Evolutionary conservation across 768 basidiomycete genomes (phyloP).

Genomic region (Trametes meyenii): DNA sequence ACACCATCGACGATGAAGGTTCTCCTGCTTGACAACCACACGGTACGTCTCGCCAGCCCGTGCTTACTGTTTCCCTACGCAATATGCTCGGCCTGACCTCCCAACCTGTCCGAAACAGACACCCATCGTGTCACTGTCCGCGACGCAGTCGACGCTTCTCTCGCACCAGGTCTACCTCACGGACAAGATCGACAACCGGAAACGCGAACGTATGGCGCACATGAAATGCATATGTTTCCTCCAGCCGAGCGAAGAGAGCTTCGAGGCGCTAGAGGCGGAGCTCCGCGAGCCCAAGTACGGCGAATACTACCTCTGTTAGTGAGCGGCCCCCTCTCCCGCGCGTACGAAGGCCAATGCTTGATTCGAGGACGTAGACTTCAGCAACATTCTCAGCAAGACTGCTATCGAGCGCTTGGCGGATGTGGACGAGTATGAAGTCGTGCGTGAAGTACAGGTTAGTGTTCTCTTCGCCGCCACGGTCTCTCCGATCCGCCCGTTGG

Average conservation of each 20-base stretch:
- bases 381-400: conserved; percentile 87
- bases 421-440: conserved; percentile 95
- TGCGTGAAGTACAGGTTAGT: conserved; percentile 92
- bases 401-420: conserved; percentile 92
- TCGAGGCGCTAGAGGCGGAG: conserved; percentile 83
- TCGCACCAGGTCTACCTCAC: conserved; percentile 98
- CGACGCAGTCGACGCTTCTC: conserved; percentile 90
- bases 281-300: conserved; percentile 91
- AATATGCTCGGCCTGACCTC: background rate
- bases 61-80: background rate
- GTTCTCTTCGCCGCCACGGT: background rate
- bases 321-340: conserved; percentile 46
- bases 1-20: conserved; percentile 93
- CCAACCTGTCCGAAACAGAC: conserved; percentile 52
- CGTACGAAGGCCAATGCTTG: conserved; percentile 4
- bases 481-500: background rate
- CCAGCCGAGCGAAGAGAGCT: conserved; percentile 77
- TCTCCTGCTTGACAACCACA: conserved; percentile 90
- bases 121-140: conserved; percentile 91
- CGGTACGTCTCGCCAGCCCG: conserved; percentile 53
- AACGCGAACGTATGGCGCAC: conserved; percentile 90
- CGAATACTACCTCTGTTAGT: conserved; percentile 99
- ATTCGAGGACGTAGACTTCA: conserved; percentile 70
- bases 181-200: conserved; percentile 94
- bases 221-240: conserved; percentile 98